Base-by-base conservation (phyloP, 345 rosid genomes). In the Eucalyptus brandiana region DNA sequence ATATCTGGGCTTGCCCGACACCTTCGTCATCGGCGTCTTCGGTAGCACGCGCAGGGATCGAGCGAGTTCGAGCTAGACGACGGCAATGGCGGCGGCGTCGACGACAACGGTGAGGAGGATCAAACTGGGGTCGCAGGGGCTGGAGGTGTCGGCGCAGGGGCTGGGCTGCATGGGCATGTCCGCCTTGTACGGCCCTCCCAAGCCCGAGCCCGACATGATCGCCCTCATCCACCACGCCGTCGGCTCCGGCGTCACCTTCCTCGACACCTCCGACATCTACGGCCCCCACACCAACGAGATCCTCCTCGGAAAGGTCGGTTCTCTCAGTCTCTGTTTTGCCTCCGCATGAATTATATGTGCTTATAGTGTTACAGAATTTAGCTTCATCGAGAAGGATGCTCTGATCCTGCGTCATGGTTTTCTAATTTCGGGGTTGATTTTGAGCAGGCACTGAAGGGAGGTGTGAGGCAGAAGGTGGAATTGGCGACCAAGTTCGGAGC, bases 401-500 rank as follows among this genome's bases (percentile, higher is more conserved):
- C 7, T 4, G 85, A 40, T 40, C 85, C 85, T 12, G 30, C 47
- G 5, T 21, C 28, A 3, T 40, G 16, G 47, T 76, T 40, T 76
- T 21, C 83, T 72, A 2, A 32, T 76, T 19, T 19, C 26, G 47
- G 85, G 24, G 47, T 76, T 14, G 47, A 40, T 11, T 40, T 76
- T 40, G 85, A 76, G 45, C 88, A 94, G 94, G 96, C 97, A 51
- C 87, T 96, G 89, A 94, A 94, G 87, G 97, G 94, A 88, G 93
- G 91, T 21, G 23, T 91, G n/a, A 93, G 97, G 37, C 92, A 91
- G 44, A 95, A 87, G 80, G 96, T 94, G 85, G 94, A 95, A 49
- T 40, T 96, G 87, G 98, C 96, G 0, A 93, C 96, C 32, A 96
- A 96, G 50, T 96, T 94, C 87, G 97, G 94, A 1, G 18, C 93